Evolutionary conservation across 2,329 filamentous ascomycete species (phyloP).

Genomic region (Aspergillus sp.): DNA sequence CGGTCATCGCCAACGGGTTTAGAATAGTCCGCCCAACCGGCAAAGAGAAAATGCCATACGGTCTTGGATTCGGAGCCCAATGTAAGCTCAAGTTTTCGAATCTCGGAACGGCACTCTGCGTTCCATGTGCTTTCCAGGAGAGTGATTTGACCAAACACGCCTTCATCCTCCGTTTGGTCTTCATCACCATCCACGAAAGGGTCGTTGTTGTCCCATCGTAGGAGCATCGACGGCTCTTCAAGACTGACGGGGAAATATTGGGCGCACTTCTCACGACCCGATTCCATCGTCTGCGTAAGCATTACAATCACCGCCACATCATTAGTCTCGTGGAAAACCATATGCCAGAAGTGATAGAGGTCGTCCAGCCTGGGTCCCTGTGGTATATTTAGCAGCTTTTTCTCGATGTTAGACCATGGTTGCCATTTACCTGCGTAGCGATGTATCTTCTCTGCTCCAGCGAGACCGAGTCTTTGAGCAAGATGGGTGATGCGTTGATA

Average conservation of each 20-base stretch:
- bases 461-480: constrained; percentile 54
- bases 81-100: constrained; percentile 67
- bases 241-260: constrained; percentile 74
- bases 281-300: constrained; percentile 86
- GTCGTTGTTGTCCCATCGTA: constrained; percentile 35
- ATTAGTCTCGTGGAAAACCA: constrained; percentile 80
- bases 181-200: constrained; percentile 56
- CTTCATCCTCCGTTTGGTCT: constrained; percentile 63
- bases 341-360: constrained; percentile 86
- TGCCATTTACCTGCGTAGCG: constrained; percentile 45
- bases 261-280: constrained; percentile 76
- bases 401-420: neutral
- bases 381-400: neutral
- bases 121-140: constrained; percentile 59
- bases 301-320: constrained; percentile 84
- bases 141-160: constrained; percentile 66
- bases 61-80: constrained; percentile 57
- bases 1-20: constrained; percentile 64
- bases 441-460: constrained; percentile 65
- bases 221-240: constrained; percentile 52
- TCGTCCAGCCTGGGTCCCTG: constrained; percentile 76
- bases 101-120: constrained; percentile 60
- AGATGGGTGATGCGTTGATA: constrained; percentile 77
- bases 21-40: constrained; percentile 85
- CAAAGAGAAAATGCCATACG: constrained; percentile 83